Evolutionary conservation across 2,329 filamentous ascomycete species (phyloP).

Genomic region (Exophiala sp.): DNA sequence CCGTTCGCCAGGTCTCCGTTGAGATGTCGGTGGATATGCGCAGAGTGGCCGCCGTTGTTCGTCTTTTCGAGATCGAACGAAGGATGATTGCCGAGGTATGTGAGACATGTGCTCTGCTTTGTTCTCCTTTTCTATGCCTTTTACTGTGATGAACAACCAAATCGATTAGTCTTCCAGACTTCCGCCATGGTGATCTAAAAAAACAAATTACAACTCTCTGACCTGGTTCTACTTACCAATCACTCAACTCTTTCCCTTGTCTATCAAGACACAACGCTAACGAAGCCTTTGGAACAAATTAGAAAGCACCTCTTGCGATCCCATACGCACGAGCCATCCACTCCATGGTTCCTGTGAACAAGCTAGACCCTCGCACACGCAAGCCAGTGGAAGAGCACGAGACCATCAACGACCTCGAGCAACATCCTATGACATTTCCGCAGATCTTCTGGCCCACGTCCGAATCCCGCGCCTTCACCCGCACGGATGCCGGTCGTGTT

Average conservation of each 20-base stretch:
- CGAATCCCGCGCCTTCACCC: conserved; percentile 60
- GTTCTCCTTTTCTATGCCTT: conserved; percentile 1
- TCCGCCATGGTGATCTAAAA: conserved; percentile 64
- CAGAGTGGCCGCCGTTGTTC: conserved; percentile 75
- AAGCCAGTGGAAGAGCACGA: conserved; percentile 47
- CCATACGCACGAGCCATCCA: conserved; percentile 73
- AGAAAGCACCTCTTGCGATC: conserved; percentile 71
- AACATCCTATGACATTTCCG: conserved; percentile 50
- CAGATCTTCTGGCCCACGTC: conserved; percentile 59
- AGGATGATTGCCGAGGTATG: conserved; percentile 70
- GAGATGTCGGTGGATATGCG: conserved; percentile 73
- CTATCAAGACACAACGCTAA: conserved; percentile 1
- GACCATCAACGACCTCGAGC: conserved; percentile 58
- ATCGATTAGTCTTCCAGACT: conserved; percentile 99
- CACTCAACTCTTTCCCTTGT: neutral
- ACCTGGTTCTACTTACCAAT: conserved; percentile 32
- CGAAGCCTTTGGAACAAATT: neutral
- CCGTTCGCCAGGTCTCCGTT: conserved; percentile 70
- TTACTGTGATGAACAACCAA: conserved; percentile 62
- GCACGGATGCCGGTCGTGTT: conserved; percentile 57
- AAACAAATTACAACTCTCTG: conserved; percentile 73
- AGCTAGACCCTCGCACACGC: conserved; percentile 36
- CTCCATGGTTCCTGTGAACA: conserved; percentile 71
- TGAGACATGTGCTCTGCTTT: conserved; percentile 21
- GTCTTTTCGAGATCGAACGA: conserved; percentile 80